Base-by-base conservation (phyloP, 345 rosid species). In the Carallia pectinifolia region DNA sequence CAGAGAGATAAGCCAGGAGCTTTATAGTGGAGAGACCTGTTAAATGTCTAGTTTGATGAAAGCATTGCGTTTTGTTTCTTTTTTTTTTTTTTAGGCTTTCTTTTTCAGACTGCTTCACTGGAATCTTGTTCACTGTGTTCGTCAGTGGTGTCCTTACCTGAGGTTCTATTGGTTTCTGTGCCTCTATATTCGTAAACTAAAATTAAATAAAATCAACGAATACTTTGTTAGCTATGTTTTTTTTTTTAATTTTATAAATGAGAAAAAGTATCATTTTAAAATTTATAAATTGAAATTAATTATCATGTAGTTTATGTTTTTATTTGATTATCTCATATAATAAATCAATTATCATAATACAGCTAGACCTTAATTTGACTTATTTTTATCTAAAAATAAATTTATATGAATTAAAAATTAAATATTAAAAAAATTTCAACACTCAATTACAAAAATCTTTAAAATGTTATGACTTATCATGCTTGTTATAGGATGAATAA, bases 91-190 rank as follows among this genome's bases (percentile, higher is more conserved):
- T 23, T 23, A 23, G 23, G 19, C 1, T 40, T 19, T 58, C 3
- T 18, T 65, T 47, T 47, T 60, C 44, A 19, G 53, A 36, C 62
- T 59, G 37, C 8, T 30, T 55, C 23, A 66, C 27, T 34, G 80
- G 75, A 69, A 76, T 71, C 65, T 68, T 68, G 53, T 67, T 58
- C 29, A 16, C 66, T 52, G 53, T 71, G 38, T 31, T 58, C 10
- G 2, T 2, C 13, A 40, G 70, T 37, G 64, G 70, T 33, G 38
- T 23, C 33, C 67, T 47, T 39, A 31, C 53, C 61, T 39, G 39
- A 19, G 30, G 36, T 29, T 64, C 38, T 58, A 53, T 68, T 15
- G 59, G 50, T 4, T 29, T 58, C 53, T 40, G 71, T 78, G 66
- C 72, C 53, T 2, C 1, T 4, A 9, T 1, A 1, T 52, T 7